phyloP scores from a whole-genome alignment of 1,139 yeast species.

The Taiozyma sp. region DNA sequence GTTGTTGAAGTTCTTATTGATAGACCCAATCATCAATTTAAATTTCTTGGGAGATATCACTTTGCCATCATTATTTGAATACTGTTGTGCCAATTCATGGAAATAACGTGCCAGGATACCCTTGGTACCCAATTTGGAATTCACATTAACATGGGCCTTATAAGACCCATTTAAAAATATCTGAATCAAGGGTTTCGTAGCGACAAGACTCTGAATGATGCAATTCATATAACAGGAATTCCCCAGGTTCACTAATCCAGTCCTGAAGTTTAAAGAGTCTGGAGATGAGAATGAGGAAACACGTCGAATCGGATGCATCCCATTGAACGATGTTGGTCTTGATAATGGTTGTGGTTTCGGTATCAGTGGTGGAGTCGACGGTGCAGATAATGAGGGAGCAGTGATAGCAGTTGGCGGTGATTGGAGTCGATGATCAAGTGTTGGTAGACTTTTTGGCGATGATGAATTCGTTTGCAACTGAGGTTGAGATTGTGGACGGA shows the following conservation, averaged over 20 bases:
- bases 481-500: background rate
- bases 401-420: background rate
- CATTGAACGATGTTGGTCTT: background rate
- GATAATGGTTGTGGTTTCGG: background rate
- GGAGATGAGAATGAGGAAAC: background rate
- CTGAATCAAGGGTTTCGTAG: slow-evolving; percentile 41
- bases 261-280: slow-evolving; percentile 25
- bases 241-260: slow-evolving; percentile 78
- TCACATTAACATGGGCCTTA: slow-evolving; percentile 66
- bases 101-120: slow-evolving; percentile 78
- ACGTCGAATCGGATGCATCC: background rate
- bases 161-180: slow-evolving; percentile 56
- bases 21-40: slow-evolving; percentile 60
- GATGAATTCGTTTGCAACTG: background rate
- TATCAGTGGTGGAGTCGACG: background rate
- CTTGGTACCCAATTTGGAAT: slow-evolving; percentile 76
- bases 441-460: background rate
- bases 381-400: background rate
- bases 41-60: slow-evolving; percentile 53
- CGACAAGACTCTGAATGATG: slow-evolving; percentile 74
- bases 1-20: slow-evolving; percentile 70
- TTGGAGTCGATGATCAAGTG: background rate
- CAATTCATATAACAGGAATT: slow-evolving; percentile 95
- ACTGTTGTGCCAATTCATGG: slow-evolving; percentile 56
- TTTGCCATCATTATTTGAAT: slow-evolving; percentile 48